Evolutionary conservation across 2,329 filamentous ascomycete genomes (phyloP).

Genomic region (Coniosporium tulheliwenetii): DNA sequence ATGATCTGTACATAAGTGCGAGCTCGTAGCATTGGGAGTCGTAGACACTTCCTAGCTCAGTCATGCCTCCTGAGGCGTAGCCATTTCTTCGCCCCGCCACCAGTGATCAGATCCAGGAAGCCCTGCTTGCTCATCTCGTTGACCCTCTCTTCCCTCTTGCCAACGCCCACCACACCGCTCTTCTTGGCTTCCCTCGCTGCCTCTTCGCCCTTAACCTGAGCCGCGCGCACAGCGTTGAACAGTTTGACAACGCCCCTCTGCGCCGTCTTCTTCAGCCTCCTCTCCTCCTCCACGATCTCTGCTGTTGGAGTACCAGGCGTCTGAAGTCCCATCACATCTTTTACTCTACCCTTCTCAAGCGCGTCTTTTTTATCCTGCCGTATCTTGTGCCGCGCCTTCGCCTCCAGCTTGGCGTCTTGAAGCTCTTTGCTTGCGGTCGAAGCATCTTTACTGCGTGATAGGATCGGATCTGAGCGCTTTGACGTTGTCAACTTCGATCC

Average conservation of each 20-base stretch:
- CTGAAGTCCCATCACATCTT: conserved; percentile 60
- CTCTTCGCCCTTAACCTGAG: conserved; percentile 76
- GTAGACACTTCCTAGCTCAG: not conserved
- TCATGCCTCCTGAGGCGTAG: conserved; percentile 26
- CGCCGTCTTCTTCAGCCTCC: conserved; percentile 68
- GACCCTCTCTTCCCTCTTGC: conserved; percentile 69
- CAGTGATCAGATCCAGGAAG: conserved; percentile 76
- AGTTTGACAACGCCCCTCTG: conserved; percentile 90
- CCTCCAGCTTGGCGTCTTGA: conserved; percentile 63
- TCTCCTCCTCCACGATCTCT: conserved; percentile 53
- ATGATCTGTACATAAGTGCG: too few relatives aligned
- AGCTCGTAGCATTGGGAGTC: too few relatives aligned
- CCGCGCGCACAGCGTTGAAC: conserved; percentile 87
- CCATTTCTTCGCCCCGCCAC: conserved; percentile 30
- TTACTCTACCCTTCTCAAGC: conserved; percentile 73
- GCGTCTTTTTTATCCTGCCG: conserved; percentile 66
- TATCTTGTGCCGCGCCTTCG: conserved; percentile 64
- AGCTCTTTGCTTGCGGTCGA: conserved; percentile 56
- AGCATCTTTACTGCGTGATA: conserved; percentile 66
- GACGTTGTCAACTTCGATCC: conserved; percentile 71
- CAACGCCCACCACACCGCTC: conserved; percentile 63
- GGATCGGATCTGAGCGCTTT: conserved; percentile 77
- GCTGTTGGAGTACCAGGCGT: conserved; percentile 33
- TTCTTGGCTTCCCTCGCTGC: conserved; percentile 54
- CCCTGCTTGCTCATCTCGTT: conserved; percentile 96